A percentile compares a stretch with the other conserved stretches of the same genome.
These are phyloP conservation scores for Avena insularis DNA, from an alignment of 176 grass and related monocot species.

Conservation along the genomic window DNA sequence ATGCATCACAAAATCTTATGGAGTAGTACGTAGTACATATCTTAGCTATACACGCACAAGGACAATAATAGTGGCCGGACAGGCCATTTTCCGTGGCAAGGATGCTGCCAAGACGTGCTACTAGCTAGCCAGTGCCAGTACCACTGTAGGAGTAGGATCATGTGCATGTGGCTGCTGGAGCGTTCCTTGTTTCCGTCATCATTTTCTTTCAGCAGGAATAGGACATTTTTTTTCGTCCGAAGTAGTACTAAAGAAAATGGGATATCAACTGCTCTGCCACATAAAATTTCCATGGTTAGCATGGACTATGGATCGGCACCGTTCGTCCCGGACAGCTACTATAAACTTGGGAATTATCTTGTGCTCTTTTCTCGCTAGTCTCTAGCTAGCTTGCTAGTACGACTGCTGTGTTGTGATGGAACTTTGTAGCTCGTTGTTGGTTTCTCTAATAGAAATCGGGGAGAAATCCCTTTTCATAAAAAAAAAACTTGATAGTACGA, in stretches of 20 bases:
- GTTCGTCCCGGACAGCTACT: background rate
- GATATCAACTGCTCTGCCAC: background rate
- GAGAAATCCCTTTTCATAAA: too few relatives aligned
- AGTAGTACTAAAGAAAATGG: too few relatives aligned
- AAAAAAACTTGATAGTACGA: too few relatives aligned
- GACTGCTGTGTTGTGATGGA: too few relatives aligned
- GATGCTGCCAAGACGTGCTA: background rate
- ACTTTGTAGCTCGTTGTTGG: too few relatives aligned
- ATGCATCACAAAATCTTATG: background rate
- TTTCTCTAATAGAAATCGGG: too few relatives aligned
- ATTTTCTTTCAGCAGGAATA: background rate
- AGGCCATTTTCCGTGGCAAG: background rate
- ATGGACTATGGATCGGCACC: background rate
- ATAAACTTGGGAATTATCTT: background rate
- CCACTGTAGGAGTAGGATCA: conserved; percentile 19
- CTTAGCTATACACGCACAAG: background rate
- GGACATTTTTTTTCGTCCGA: too few relatives aligned
- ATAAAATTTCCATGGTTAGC: conserved; percentile 13
- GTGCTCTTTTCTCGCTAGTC: conserved; percentile 14
- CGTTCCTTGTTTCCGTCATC: background rate
- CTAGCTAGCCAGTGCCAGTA: background rate
- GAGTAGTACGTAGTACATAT: background rate
- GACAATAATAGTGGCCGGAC: conserved; percentile 17
- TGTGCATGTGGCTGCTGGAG: conserved; percentile 1
- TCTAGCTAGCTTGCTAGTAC: background rate